Evolutionary conservation across 1,139 yeast species (phyloP), one percentile per base, ranked within the genome.

Genomic region (Casaregolazyma lundiana): DNA sequence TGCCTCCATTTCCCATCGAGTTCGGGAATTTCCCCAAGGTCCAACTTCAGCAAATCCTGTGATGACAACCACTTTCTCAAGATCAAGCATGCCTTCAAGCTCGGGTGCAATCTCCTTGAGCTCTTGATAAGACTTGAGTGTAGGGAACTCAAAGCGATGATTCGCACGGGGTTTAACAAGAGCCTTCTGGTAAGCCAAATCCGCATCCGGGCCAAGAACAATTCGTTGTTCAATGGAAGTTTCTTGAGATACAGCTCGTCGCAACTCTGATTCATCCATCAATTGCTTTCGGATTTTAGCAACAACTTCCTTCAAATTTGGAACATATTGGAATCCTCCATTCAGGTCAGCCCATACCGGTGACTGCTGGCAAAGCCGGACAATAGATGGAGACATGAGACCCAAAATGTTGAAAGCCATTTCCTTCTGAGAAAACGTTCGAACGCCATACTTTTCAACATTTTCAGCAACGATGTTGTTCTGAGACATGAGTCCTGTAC

Each of bases 1-100:
- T 47, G 97, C 87, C 73, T 92, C 98, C 96, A 92, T 92, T 71
- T 92, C 97, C 98, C 98, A 92, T 77, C 98, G 83, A 52, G 98
- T 92, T 78, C 97, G 86, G 41, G 98, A 72, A 67, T 90, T 89
- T 80, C 98, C 98, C 96, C 97, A 94, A 65, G 98, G 98, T 66
- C 97, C 95, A 59, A 92, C 97, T 73, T 92, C 98, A 55, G 96
- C 76, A 73, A 90, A 92, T 71, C 98, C 98, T 46, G 98, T 90
- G 51, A 90, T 90, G 54, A 92, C 98, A 56, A 90, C 78, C 52
- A 89, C 92, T 60, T 81, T 81, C 65, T 89, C 97, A 65, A 90
- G 81, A 65, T 92, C 96, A 60, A 92, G 75, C 78, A 92, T 76
- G 50, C 96, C 97, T 68, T 87, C 92, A 62, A 92, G 76, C 53